Conservation (phyloP, 139 green algal species). For the Chlamydomonas incerta region DNA sequence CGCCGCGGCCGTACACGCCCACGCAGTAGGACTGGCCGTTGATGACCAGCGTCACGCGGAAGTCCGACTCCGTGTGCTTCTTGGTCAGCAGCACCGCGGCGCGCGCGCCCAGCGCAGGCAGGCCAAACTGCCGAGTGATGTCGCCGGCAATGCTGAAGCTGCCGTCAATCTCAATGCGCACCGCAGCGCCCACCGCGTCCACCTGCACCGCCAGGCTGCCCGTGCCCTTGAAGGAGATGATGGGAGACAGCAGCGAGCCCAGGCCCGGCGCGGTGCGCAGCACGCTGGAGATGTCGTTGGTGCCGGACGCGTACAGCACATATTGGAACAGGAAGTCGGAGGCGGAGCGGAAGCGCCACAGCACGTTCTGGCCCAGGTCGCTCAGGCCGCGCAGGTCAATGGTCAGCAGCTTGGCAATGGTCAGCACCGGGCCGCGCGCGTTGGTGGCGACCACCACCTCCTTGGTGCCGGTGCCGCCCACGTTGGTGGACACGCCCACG, state of each 20-base stretch:
- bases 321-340: background rate
- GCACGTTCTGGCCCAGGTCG: background rate
- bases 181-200: too few relatives aligned
- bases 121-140: background rate
- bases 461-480: background rate
- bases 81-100: too few relatives aligned
- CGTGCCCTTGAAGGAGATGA: background rate
- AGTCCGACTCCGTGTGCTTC: background rate
- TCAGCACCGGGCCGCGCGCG: background rate
- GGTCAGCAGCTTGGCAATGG: background rate
- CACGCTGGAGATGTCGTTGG: background rate
- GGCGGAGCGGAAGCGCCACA: background rate
- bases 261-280: background rate
- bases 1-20: background rate
- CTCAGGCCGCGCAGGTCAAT: background rate
- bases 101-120: background rate
- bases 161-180: background rate
- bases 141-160: background rate
- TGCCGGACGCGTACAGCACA: background rate
- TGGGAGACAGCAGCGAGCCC: background rate
- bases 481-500: background rate
- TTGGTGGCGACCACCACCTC: background rate
- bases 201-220: background rate
- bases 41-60: background rate
- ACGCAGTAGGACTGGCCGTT: background rate